Evolutionary conservation across 106 monocot genomes (phyloP).

Genomic region (Dendrobium huoshanense): DNA sequence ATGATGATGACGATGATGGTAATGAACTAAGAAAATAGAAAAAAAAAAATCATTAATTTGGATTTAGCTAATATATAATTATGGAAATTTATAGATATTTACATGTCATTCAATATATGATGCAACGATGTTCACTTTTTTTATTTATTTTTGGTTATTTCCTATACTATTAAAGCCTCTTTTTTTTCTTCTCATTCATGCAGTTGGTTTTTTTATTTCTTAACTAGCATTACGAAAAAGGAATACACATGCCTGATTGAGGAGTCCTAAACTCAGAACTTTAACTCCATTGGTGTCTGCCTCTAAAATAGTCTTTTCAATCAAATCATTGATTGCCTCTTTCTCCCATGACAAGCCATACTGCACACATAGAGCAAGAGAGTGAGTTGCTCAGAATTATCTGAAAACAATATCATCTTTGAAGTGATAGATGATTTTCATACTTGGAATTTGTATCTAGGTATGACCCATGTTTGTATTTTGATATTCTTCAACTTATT

Average conservation of each 20-base stretch:
- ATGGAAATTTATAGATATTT: background rate
- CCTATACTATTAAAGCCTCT: background rate
- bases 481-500: conserved; percentile 48
- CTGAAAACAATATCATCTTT: background rate
- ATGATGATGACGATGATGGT: background rate
- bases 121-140: background rate
- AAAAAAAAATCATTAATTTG: background rate
- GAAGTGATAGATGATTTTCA: background rate
- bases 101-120: background rate
- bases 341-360: conserved; percentile 53
- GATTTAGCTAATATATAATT: background rate
- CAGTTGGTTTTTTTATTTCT: background rate
- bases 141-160: background rate
- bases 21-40: background rate
- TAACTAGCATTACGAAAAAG: background rate
- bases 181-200: background rate
- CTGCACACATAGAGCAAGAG: conserved; percentile 18
- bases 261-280: conserved; percentile 61
- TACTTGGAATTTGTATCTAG: conserved; percentile 72
- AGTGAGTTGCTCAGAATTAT: background rate
- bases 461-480: conserved; percentile 75
- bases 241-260: conserved; percentile 47
- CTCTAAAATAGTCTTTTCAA: conserved; percentile 58
- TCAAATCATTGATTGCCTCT: conserved; percentile 59
- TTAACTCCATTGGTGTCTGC: conserved; percentile 61